Conservation (phyloP, 2,329 filamentous ascomycete genomes). For the Xylaria arbuscula region DNA sequence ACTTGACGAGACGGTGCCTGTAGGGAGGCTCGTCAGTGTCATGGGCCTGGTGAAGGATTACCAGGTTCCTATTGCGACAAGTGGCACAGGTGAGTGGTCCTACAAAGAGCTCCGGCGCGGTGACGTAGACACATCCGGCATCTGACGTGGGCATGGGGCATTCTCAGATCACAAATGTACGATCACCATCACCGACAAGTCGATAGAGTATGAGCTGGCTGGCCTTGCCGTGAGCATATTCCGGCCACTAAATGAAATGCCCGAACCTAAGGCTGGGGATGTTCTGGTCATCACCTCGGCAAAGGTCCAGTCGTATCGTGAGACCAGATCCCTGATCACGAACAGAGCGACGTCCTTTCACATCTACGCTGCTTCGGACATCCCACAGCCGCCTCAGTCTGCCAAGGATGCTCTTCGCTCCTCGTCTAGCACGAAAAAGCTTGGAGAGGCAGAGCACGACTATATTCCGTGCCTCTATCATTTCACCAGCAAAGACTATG, state of each 20-base stretch:
- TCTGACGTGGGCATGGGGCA: conserved; percentile 16
- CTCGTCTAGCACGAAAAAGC: conserved; percentile 35
- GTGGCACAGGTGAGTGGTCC: conserved; percentile 59
- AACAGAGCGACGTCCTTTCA: conserved; percentile 57
- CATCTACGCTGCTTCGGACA: conserved; percentile 55
- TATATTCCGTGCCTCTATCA: conserved; percentile 64
- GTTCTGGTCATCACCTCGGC: conserved; percentile 71
- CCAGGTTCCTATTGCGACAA: conserved; percentile 63
- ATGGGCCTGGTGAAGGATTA: conserved; percentile 78
- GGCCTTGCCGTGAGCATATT: conserved; percentile 70
- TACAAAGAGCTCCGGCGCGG: background rate
- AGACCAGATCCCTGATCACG: conserved; percentile 58
- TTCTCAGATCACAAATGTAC: conserved; percentile 68
- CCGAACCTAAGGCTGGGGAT: conserved; percentile 64
- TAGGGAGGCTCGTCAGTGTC: conserved; percentile 62
- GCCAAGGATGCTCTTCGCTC: conserved; percentile 51
- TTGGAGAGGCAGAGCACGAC: conserved; percentile 50
- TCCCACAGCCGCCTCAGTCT: conserved; percentile 55
- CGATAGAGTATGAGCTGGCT: conserved; percentile 57
- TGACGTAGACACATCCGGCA: conserved; percentile 31
- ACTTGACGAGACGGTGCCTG: conserved; percentile 53
- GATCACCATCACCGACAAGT: conserved; percentile 70
- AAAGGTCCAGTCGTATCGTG: conserved; percentile 58
- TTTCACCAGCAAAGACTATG: conserved; percentile 54
- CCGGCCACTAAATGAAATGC: conserved; percentile 60